These are phyloP conservation scores for Petrea volubilis DNA, from an alignment of 257 asterid genomes.

Conservation along the genomic window DNA sequence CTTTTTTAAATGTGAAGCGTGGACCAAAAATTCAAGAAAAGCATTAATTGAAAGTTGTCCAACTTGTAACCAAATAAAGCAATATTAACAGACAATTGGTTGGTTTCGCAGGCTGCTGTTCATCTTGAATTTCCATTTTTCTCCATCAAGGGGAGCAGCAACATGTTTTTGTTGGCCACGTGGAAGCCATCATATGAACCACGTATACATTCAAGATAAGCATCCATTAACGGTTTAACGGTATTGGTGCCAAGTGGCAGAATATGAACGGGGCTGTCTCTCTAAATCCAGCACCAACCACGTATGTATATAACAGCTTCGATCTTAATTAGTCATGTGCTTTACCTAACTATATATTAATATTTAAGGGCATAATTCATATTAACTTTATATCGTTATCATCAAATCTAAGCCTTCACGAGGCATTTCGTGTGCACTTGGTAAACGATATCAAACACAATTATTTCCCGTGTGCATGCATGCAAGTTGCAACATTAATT, in stretches of 20 bases:
- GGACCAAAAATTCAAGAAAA: too few relatives aligned
- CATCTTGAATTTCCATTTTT: too few relatives aligned
- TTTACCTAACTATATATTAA: neutral
- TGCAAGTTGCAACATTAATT: too few relatives aligned
- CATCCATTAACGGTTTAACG: neutral
- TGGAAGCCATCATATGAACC: too few relatives aligned
- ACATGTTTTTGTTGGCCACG: too few relatives aligned
- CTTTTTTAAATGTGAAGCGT: too few relatives aligned
- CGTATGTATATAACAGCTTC: neutral
- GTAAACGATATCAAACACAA: neutral
- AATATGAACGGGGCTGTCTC: neutral
- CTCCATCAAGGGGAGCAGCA: too few relatives aligned
- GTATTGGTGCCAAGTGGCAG: neutral
- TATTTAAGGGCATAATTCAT: neutral
- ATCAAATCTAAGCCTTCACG: conserved; percentile 11
- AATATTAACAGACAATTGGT: too few relatives aligned
- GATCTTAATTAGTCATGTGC: neutral
- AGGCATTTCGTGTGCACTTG: conserved; percentile 17
- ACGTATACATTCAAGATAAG: too few relatives aligned
- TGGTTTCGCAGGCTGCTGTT: too few relatives aligned
- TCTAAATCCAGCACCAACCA: neutral
- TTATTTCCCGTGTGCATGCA: neutral
- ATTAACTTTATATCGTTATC: neutral
- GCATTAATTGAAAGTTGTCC: too few relatives aligned
- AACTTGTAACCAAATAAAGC: too few relatives aligned